Evolutionary conservation across 108 stramenopile species (phyloP).

Genomic region (Mediolabrus comicus): DNA sequence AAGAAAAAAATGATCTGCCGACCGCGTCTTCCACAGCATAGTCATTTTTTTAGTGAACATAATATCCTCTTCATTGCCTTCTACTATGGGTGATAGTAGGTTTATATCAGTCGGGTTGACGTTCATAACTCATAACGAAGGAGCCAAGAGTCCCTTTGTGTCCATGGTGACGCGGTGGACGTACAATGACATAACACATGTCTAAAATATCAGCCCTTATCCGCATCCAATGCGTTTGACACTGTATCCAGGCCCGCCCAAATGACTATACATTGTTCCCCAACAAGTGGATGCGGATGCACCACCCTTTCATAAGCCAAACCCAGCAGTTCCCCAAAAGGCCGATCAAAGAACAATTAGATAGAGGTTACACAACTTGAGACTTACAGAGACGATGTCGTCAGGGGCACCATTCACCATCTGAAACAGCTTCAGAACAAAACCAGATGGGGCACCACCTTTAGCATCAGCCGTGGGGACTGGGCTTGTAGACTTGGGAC

Average conservation of each 20-base stretch:
- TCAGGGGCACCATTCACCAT: slow-evolving; percentile 88
- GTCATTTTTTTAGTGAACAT: not conserved
- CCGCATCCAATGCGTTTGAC: not conserved
- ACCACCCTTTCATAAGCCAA: not conserved
- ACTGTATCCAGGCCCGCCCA: not conserved
- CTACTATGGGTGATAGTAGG: not conserved
- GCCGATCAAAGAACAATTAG: slow-evolving; percentile 23
- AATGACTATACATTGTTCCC: not conserved
- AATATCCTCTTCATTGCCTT: not conserved
- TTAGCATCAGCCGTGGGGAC: not conserved
- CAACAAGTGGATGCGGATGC: not conserved
- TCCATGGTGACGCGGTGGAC: not conserved
- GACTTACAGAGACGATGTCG: slow-evolving; percentile 81
- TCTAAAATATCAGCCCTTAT: not conserved
- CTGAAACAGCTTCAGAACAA: slow-evolving; percentile 81
- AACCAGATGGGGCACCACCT: slow-evolving; percentile 43
- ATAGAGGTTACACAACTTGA: no score
- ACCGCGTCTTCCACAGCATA: not conserved
- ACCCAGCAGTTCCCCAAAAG: not conserved
- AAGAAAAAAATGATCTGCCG: slow-evolving; percentile 1
- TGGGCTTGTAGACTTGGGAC: not conserved
- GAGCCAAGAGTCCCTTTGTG: not conserved
- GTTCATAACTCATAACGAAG: not conserved
- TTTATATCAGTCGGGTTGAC: not conserved
- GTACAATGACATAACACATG: not conserved